Evolutionary conservation across 2,329 filamentous ascomycete genomes (phyloP), one percentile per base, ranked within the genome.

Genomic region (Penicillium hordei): DNA sequence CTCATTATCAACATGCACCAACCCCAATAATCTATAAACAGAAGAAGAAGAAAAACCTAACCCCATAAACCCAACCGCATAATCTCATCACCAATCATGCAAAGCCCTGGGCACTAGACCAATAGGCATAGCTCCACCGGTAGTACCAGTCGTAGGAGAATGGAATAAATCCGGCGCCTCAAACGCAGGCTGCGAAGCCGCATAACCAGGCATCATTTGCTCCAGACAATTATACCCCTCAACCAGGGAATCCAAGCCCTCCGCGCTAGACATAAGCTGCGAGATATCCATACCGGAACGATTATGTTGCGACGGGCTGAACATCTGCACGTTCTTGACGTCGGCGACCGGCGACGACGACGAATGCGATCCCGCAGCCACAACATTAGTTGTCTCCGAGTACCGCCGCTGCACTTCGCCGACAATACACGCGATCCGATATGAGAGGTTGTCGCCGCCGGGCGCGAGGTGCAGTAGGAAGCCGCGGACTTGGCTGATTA

Each of bases 381-480:
- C 61, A 17, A 56, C 61, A 25, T 54, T 57, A 27, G 56, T 55
- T 3, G 58, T 57, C 33, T 68, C 68, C 0, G 66, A 64, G 31
- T 69, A 71, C 7, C 70, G 64, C 12, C 68, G 65, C 57, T 71
- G 70, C 15, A 72, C 66, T 50, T 72, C 70, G 38, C 64, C 60
- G 33, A 73, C 63, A 34, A 72, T 68, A 33, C 64, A 72, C 5
- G 70, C 70, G 46, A 72, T 71, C 5, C 68, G 66, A 52, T 72
- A 73, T 0, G 70, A 66, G 15, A 73, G 66, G 46, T 74, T 71
- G 29, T 72, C 68, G 46, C 71, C 69, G 38, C 67, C 68, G 4
- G 71, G 71, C 0, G 71, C 63, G 17, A 74, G 61, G 25, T 72
- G 69, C 8, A 73, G 67, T 25, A 74, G 63, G 40, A 71, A 72